Conservation (phyloP, 1,284 basidiomycete genomes). For the Marasmius tenuissimus region DNA sequence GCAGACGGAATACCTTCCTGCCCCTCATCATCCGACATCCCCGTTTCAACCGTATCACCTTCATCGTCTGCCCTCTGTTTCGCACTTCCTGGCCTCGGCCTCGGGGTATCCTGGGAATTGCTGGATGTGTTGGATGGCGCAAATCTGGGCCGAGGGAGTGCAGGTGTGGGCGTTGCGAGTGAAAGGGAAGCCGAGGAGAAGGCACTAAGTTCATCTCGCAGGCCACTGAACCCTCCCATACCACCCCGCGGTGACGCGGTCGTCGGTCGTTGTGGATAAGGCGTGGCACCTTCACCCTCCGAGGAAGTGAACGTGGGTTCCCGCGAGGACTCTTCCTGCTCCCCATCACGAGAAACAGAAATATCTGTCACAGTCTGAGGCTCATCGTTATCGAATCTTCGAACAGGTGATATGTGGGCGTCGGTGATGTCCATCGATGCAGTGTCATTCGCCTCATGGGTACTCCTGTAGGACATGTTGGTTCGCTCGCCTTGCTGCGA, state of each 20-base stretch:
- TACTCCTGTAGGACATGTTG: constrained; percentile 28
- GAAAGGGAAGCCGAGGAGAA: constrained; percentile 49
- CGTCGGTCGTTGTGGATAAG: constrained; percentile 22
- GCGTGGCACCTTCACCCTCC: constrained; percentile 26
- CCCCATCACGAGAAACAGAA: constrained; percentile 1
- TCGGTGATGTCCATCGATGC: constrained; percentile 52
- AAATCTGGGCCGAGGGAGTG: constrained; percentile 62
- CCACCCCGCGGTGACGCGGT: not conserved
- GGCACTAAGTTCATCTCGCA: constrained; percentile 19
- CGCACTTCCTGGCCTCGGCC: constrained; percentile 11
- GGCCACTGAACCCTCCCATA: not conserved
- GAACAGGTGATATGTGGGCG: constrained; percentile 39
- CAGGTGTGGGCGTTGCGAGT: constrained; percentile 61
- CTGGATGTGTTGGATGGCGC: constrained; percentile 40
- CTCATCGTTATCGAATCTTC: constrained; percentile 16
- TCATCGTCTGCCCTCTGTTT: not conserved
- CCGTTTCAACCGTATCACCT: not conserved
- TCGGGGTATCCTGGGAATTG: constrained; percentile 34
- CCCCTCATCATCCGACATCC: not conserved
- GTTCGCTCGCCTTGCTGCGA: constrained; percentile 17
- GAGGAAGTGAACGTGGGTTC: constrained; percentile 74
- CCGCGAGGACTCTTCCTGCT: constrained; percentile 26
- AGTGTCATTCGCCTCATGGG: constrained; percentile 22
- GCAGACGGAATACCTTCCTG: not conserved
- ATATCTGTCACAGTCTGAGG: constrained; percentile 20